Base-by-base conservation (phyloP, 306 rosid genomes). In the Lathyrus aphaca region DNA sequence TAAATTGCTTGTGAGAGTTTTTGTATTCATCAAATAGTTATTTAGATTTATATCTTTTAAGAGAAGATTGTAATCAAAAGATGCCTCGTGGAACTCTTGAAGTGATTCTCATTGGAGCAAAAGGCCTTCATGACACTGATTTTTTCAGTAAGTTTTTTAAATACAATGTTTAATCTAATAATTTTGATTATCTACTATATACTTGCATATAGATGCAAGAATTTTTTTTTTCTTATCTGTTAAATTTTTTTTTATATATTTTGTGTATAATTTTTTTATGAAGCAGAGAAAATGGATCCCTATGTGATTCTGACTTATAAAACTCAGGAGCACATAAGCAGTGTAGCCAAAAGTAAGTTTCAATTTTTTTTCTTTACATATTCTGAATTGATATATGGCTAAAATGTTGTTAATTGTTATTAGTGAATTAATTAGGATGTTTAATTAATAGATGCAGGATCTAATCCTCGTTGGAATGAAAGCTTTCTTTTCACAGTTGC, bases 71-170 rank as follows among this genome's bases (percentile, higher is more conserved):
- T 2, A 49, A 14, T 5, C 8, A 16, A 69, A 60, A 60, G 64
- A 82, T 82, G 86, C 64, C 74, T 71, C 81, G 61, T 25, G 86
- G 86, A 4, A 82, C 79, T 3, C 83, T 79, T 62, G 81, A 82
- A 79, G 86, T 82, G 44, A 70, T 79, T 72, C 69, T 82, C 27
- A 35, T 75, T 17, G 56, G 74, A 4, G 86, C 83, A 63, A 63
- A 82, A 63, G 71, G 17, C 63, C 83, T 82, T 12, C 66, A n/a
- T 25, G 55, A 48, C 57, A 44, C 2, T 44, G 76, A 75, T 64
- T 75, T 79, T 63, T 17, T 79, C 58, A 11, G 86, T 82, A 30
- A 45, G 73, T 61, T 23, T 35, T 25, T 10, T 43, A 55, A 30
- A 62, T 68, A 49, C 64, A 69, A 6, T 61, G 6, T 25, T 25